phyloP scores from a whole-genome alignment of 306 rosid genomes.

The Inga laurina region DNA sequence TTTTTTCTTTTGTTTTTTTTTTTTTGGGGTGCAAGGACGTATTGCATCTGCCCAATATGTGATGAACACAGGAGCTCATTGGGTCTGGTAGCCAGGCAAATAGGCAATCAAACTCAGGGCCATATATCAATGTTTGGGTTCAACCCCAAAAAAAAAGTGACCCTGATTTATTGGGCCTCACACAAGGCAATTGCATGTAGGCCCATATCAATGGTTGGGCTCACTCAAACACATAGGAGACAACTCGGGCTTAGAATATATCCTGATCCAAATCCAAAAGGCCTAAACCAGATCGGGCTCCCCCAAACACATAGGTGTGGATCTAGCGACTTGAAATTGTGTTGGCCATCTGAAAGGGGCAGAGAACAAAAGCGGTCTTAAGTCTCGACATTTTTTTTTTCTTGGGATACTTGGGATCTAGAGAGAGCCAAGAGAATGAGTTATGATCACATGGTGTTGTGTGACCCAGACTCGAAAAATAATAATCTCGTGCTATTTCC shows the following conservation, averaged over 20 bases:
- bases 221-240: background rate
- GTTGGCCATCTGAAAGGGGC: background rate
- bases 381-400: background rate
- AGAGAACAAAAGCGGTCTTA: background rate
- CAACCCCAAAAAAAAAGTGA: no score
- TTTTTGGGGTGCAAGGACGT: no score
- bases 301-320: background rate
- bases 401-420: background rate
- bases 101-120: background rate
- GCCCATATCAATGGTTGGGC: background rate
- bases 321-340: background rate
- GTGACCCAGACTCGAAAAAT: background rate
- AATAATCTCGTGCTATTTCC: background rate
- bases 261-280: background rate
- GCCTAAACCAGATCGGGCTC: background rate
- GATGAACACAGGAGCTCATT: background rate
- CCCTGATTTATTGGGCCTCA: background rate
- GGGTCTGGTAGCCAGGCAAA: background rate
- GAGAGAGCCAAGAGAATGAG: background rate
- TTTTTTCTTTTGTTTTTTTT: no score
- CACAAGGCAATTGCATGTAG: background rate
- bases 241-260: background rate
- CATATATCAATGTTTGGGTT: background rate
- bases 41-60: no score
- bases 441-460: background rate